Evolutionary conservation across 225 moss, liverwort and hornwort genomes (phyloP), one percentile per base, ranked within the genome.

Genomic region (Rhytidiadelphus loreus): DNA sequence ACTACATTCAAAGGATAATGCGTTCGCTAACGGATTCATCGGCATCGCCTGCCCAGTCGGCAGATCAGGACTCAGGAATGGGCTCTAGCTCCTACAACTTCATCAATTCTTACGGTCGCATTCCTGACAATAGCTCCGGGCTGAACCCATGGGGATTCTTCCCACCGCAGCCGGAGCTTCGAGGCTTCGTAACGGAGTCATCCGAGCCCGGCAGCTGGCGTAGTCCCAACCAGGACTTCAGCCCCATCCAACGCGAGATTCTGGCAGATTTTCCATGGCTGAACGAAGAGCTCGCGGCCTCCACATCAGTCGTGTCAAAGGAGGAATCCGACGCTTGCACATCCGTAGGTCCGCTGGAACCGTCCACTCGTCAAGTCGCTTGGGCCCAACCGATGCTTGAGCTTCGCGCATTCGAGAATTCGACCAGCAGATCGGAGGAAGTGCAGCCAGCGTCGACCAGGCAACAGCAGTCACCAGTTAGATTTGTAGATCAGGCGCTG

Each of bases 201-300:
- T 83, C 87, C 35, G 86, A 92, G 61, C 76, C 88, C 22, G 81
- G 48, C 26, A 61, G 20, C 83, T 86, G 88, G 85, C 71, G 56
- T 17, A 62, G 24, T 72, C 64, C 77, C 33, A 88, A 77, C 46
- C 87, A 84, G 77, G 58, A 83, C 57, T 72, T 87, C 83, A 88
- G 84, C 64, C 88, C 87, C 60, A 90, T 92, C 13, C 90, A 93
- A 55, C 83, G 63, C 22, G 92, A 93, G 76, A 92, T 93, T 64
- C 64, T 90, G n/a, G 83, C 87, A 2, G 93, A 93, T 52, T 93
- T 93, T 41, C 92, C 93, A 39, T 93, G 93, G 93, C 46, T 93
- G 83, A 85, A 59, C 32, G 79, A 82, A 33, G 87, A 90, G 30
- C 90, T 91, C 32, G 86, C 23, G 28, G 41, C 44, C 25, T 55